A percentile compares a stretch with the other conserved stretches of the same genome.
Conservation (phyloP, 441 rosid species). For the Corymbia calophylla region DNA sequence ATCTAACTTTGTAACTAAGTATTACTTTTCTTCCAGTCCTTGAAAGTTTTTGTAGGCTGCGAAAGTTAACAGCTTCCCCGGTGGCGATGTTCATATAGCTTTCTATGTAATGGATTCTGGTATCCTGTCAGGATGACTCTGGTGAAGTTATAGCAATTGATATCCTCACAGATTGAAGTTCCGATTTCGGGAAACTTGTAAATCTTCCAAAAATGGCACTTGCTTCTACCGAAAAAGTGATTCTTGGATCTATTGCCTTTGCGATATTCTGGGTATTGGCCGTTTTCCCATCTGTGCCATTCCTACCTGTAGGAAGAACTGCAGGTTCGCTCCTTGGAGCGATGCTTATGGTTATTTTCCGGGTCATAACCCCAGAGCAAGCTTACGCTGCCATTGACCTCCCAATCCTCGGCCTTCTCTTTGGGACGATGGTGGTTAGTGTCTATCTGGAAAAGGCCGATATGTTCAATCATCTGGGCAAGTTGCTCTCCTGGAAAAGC, state of each 20-base stretch:
- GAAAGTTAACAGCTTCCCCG: neutral
- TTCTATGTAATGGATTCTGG: neutral
- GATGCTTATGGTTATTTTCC: slow-evolving; percentile 82
- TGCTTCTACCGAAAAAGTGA: slow-evolving; percentile 35
- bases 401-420: slow-evolving; percentile 78
- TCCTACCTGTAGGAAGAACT: slow-evolving; percentile 75
- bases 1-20: neutral
- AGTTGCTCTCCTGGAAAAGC: slow-evolving; percentile 64
- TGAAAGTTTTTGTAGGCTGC: neutral
- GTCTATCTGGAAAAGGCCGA: slow-evolving; percentile 76
- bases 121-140: neutral
- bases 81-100: neutral
- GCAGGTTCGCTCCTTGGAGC: slow-evolving; percentile 86
- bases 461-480: slow-evolving; percentile 66
- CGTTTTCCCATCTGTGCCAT: slow-evolving; percentile 75
- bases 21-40: neutral
- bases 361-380: slow-evolving; percentile 55
- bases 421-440: slow-evolving; percentile 90
- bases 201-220: slow-evolving; percentile 31
- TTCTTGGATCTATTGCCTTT: slow-evolving; percentile 65
- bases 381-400: slow-evolving; percentile 84
- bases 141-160: neutral
- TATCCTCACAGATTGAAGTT: neutral
- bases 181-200: neutral
- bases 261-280: slow-evolving; percentile 75